Percentiles rank a stretch among this genome's conserved stretches.
These are phyloP conservation scores for Ophiocordyceps australis DNA, from an alignment of 2,329 filamentous ascomycete genomes.

Conservation along the genomic window DNA sequence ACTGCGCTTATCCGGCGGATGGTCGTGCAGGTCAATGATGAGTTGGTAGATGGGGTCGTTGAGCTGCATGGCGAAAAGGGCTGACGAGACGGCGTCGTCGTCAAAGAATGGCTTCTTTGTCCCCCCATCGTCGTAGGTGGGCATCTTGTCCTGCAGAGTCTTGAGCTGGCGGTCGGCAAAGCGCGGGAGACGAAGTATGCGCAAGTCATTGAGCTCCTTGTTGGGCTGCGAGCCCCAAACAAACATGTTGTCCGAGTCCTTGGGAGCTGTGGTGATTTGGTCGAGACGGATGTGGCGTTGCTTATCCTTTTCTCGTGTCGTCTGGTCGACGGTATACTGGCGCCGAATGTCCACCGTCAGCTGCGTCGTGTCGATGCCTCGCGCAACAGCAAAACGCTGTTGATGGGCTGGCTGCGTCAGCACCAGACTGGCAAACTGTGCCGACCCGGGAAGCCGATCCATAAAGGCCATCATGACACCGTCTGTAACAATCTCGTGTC, in stretches of 20 bases:
- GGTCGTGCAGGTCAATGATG: constrained; percentile 1
- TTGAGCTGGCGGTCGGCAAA: neutral
- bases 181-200: constrained; percentile 1
- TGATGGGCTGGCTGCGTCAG: constrained; percentile 19
- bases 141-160: neutral
- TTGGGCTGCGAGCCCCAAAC: neutral
- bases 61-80: constrained; percentile 4
- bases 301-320: neutral
- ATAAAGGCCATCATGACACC: constrained; percentile 14
- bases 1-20: neutral
- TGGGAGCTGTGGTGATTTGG: neutral
- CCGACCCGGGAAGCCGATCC: constrained; percentile 8
- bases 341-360: constrained; percentile 5
- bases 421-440: constrained; percentile 9
- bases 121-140: neutral
- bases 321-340: constrained; percentile 7
- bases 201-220: neutral
- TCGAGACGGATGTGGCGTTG: neutral
- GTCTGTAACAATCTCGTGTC: constrained; percentile 13
- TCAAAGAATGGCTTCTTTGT: constrained; percentile 1
- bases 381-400: constrained; percentile 12
- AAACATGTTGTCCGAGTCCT: neutral
- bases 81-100: constrained; percentile 2
- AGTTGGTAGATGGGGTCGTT: constrained; percentile 4
- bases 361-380: constrained; percentile 3